Base-by-base conservation (phyloP, 148 eudicot genomes). In the Silene latifolia region DNA sequence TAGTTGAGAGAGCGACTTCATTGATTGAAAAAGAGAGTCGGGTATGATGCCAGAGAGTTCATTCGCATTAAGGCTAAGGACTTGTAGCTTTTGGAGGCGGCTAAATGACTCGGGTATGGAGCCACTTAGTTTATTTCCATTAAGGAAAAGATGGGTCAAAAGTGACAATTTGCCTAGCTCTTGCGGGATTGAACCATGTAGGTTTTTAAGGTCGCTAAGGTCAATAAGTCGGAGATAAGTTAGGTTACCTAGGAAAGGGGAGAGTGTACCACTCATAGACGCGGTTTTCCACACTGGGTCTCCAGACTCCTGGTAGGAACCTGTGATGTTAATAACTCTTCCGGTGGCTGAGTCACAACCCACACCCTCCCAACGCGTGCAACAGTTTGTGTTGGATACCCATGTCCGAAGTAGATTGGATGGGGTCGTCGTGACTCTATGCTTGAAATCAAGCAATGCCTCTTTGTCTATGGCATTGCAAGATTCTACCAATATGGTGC, bases 221-320 rank as follows among this genome's bases (percentile, higher is more conserved):
- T 88, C 89, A 4, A 92, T 86, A 12, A 85, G 78, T 35, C 69
- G 78, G 0, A 92, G 87, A 51, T 56, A 77, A 0, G 91, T 69
- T 65, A 92, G 88, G 67, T 90, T 90, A 17, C 81, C 84, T 24
- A 92, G 85, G 69, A 86, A 87, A 2, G 93, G 90, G 0, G 98
- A 90, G 20, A 92, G 78, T 3, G 85, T 85, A 39, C 98, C 93
- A 4, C 82, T 68, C 82, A 87, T 83, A 58, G 80, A 67, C 3
- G 89, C 86, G 79, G 86, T 91, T 90, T 78, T 86, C 94, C 56
- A 86, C 7, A 51, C 83, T 78, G 82, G 87, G 8, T 75, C 75
- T 35, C 79, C 86, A 8, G 88, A 73, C 14, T 15, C 13, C 9
- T 82, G 85, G 47, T 92, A 86, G 12, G 90, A 66, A 0, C 88